Conservation (phyloP, 1,139 yeast genomes). For the Kodamaea derodonti region DNA sequence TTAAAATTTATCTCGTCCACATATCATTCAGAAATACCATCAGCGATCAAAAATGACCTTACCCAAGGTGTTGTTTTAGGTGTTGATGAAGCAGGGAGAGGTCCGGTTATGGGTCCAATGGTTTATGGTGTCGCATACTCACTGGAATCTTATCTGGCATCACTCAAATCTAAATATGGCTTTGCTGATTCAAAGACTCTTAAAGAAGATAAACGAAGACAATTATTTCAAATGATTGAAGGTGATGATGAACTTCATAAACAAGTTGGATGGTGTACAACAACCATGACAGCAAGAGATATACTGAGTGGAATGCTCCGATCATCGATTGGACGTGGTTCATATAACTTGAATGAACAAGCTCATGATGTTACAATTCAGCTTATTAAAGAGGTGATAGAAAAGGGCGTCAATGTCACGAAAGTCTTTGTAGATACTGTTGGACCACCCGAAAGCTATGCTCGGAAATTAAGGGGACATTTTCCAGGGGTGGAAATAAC, state of each 20-base stretch:
- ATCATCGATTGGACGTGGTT: slow-evolving; percentile 45
- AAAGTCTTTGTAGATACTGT: slow-evolving; percentile 92
- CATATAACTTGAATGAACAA: slow-evolving; percentile 85
- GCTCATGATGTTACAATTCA: slow-evolving; percentile 93
- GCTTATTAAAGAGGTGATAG: slow-evolving; percentile 59
- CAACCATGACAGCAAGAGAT: slow-evolving; percentile 81
- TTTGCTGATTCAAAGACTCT: slow-evolving; percentile 92
- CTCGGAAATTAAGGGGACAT: slow-evolving; percentile 59
- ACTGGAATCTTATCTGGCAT: slow-evolving; percentile 47
- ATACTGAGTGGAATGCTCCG: slow-evolving; percentile 87
- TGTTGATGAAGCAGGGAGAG: slow-evolving; percentile 97
- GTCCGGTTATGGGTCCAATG: slow-evolving; percentile 97
- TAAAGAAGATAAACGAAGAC: slow-evolving; percentile 65
- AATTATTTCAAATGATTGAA: slow-evolving; percentile 52
- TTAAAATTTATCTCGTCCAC: slow-evolving; percentile 31
- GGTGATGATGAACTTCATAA: slow-evolving; percentile 40
- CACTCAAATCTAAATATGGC: slow-evolving; percentile 57
- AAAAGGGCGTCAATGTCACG: slow-evolving; percentile 56
- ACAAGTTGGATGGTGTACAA: slow-evolving; percentile 85
- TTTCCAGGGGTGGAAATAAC: slow-evolving; percentile 74
- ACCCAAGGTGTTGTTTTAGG: slow-evolving; percentile 55
- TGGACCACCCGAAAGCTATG: slow-evolving; percentile 88
- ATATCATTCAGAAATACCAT: slow-evolving; percentile 32
- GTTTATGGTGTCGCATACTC: slow-evolving; percentile 90
- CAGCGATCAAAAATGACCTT: slow-evolving; percentile 13